Evolutionary conservation across 495 filamentous ascomycete species (phyloP).

Genomic region (Aspergillus wentii): DNA sequence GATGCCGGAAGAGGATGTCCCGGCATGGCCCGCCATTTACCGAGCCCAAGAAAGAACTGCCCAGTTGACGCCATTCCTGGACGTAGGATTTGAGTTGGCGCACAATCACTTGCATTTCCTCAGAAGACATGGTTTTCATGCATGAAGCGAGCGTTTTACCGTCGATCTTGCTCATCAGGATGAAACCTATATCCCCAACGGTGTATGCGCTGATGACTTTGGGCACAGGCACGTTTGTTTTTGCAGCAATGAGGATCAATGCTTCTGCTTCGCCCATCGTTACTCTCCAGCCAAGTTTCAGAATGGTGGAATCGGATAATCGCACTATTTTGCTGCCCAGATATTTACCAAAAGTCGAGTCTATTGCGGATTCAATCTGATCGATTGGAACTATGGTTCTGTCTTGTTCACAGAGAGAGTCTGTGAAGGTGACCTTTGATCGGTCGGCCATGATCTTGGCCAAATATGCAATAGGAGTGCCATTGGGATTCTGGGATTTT

Average conservation of each 20-base stretch:
- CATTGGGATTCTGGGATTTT: no score
- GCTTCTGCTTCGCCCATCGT: slow-evolving; percentile 22
- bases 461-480: no score
- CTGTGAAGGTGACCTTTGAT: no score
- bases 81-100: slow-evolving; percentile 11
- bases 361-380: no score
- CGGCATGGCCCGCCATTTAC: slow-evolving; percentile 16
- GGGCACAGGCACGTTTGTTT: slow-evolving; percentile 25
- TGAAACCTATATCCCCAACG: slow-evolving; percentile 19
- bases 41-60: slow-evolving; percentile 13
- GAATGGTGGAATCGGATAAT: no score
- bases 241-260: slow-evolving; percentile 14
- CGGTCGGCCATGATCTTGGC: no score
- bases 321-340: no score
- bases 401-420: no score
- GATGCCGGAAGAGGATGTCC: slow-evolving; percentile 14
- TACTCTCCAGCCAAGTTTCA: slow-evolving; percentile 15
- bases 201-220: slow-evolving; percentile 21
- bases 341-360: no score
- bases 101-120: slow-evolving; percentile 4
- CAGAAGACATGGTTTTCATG: slow-evolving; percentile 9
- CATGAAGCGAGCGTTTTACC: slow-evolving; percentile 10
- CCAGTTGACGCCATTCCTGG: slow-evolving; percentile 13
- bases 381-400: no score
- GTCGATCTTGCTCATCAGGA: slow-evolving; percentile 21